Evolutionary conservation across 306 rosid genomes (phyloP).

Genomic region (Malus fusca): DNA sequence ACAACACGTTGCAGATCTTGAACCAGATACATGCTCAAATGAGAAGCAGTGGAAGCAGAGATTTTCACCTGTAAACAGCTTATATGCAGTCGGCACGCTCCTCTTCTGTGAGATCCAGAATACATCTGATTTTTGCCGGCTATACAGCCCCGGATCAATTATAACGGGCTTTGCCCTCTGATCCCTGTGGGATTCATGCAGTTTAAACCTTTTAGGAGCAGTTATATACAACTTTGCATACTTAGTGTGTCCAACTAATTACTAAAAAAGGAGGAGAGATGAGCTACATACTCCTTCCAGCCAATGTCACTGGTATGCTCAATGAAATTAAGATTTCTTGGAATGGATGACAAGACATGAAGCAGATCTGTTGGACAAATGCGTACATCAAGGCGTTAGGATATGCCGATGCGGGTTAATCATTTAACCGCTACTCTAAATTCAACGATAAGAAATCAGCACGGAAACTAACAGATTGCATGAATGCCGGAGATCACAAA

Average conservation of each 20-base stretch:
- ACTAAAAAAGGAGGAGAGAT: constrained; percentile 1
- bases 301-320: constrained; percentile 90
- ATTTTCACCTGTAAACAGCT: constrained; percentile 53
- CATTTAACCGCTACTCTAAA: not conserved
- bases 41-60: constrained; percentile 6
- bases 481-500: not conserved
- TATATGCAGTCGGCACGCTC: constrained; percentile 65
- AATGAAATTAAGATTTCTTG: constrained; percentile 55
- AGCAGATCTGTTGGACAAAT: constrained; percentile 48
- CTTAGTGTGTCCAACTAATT: not conserved
- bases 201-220: not conserved
- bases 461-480: not conserved
- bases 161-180: constrained; percentile 78
- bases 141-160: constrained; percentile 71
- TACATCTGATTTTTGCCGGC: constrained; percentile 55
- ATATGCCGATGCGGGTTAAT: not conserved
- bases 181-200: constrained; percentile 30
- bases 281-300: constrained; percentile 77
- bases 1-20: not conserved
- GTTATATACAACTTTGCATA: not conserved
- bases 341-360: constrained; percentile 53
- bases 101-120: constrained; percentile 67
- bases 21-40: not conserved
- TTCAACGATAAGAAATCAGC: not conserved
- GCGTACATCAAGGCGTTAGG: constrained; percentile 1